Base-by-base conservation (phyloP, 345 rosid species). In the Eucalyptus tenuipes region DNA sequence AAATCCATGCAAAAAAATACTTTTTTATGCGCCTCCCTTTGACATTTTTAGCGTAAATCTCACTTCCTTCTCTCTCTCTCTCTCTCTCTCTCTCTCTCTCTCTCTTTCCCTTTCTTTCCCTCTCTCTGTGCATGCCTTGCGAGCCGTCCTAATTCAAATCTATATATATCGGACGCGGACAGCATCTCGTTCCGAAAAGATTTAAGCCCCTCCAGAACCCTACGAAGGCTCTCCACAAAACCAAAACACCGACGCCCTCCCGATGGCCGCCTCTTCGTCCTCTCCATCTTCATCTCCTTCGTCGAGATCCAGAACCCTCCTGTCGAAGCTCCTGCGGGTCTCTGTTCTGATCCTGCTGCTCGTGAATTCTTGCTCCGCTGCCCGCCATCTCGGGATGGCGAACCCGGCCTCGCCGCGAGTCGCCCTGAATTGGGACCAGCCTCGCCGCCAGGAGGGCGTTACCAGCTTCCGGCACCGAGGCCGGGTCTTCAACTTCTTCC, bases 401-500 rank as follows among this genome's bases (percentile, higher is more conserved):
- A 3, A 44, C 29, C 25, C 47, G 47, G 47, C 15, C 15, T 12
- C 13, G 27, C 42, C 84, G 2, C 84, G 15, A 6, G 13, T 75
- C 47, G 84, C 84, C 16, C 4, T 40, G 47, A 40, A 10, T 3
- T 20, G 5, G 84, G 84, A 75, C 47, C 7, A 4, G 1, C 47
- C 47, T 40, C 84, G 27, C 84, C 48, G 45, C n/a, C 59, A 13
- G 31, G 85, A 90, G 90, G 45, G 92, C 89, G 89, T 87, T 87
- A 93, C 92, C 13, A 84, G 94, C 52, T 95, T 95, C 88, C 52
- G 53, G 53, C 91, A 90, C 86, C 49, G 90, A 87, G 95, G 87
- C 49, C 92, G 86, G 90, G 84, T 92, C 85, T 95, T 95, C 93
- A 94, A 94, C 92, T 97, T 90, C 94, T 91, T 97, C 68, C 99